phyloP scores from a whole-genome alignment of 2,329 filamentous ascomycete species.

The Leptographium lundbergii region DNA sequence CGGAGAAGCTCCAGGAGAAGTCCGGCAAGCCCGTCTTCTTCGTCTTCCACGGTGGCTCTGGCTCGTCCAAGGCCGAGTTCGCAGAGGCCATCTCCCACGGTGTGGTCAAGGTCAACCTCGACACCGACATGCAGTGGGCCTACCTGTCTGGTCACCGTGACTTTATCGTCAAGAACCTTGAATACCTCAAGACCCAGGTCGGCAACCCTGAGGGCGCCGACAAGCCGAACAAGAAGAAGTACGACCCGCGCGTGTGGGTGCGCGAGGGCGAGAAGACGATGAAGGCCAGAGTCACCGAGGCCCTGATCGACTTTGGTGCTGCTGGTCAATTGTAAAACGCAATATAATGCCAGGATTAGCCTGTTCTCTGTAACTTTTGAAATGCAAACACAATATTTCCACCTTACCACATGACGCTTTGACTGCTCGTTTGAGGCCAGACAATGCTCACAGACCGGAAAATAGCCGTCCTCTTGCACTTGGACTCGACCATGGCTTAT shows the following conservation, averaged over 20 bases:
- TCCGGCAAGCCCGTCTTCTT: conserved; percentile 94
- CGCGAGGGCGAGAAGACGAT: conserved; percentile 92
- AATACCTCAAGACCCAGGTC: conserved; percentile 76
- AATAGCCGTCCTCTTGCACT: not conserved
- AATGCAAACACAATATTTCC: not conserved
- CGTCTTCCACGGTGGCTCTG: conserved; percentile 97
- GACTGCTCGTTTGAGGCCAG: not conserved
- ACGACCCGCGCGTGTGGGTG: conserved; percentile 71
- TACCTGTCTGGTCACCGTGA: conserved; percentile 90
- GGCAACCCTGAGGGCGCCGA: conserved; percentile 87
- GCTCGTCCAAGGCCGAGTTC: conserved; percentile 85
- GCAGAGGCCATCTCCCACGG: conserved; percentile 77
- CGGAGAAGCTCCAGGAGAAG: conserved; percentile 59
- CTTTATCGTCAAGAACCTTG: conserved; percentile 88
- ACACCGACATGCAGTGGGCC: conserved; percentile 94
- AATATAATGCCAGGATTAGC: not conserved
- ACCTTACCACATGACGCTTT: not conserved
- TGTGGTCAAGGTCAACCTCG: conserved; percentile 98
- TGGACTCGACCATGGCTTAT: not conserved
- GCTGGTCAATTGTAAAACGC: conserved; percentile 57
- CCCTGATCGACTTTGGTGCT: conserved; percentile 86
- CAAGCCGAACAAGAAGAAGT: conserved; percentile 99
- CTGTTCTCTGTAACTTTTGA: not conserved
- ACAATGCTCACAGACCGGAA: not conserved
- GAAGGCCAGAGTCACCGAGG: conserved; percentile 65